Base-by-base conservation (phyloP, 2,329 filamentous ascomycete species). In the Furcasterigmium sp. region DNA sequence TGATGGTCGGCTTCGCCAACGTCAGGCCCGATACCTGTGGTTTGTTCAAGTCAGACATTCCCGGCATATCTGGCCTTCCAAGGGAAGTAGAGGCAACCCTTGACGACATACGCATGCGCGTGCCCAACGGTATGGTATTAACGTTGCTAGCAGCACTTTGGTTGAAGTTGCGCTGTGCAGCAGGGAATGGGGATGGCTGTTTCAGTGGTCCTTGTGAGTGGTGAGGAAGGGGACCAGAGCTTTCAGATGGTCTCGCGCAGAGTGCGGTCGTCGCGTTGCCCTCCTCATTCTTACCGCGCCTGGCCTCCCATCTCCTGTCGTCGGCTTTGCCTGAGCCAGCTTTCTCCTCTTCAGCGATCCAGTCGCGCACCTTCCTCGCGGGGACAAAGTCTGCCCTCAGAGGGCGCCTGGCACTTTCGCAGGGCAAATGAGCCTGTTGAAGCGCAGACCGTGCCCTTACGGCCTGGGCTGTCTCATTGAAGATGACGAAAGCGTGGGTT, bases 371-470 rank as follows among this genome's bases (percentile, higher is more conserved):
- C 50, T 81, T 79, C 20, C 88, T 81, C 15, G 85, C 77, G 0
- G 91, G 91, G 17, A 97, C 75, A 60, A 93, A 97, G 60, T 98
- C 93, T 4, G 88, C 87, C 78, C 85, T 94, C 1, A 97, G 73
- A 1, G 82, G 75, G 60, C 93, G 94, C 25, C 93, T 78, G 52
- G 84, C 87, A 46, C 84, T 81, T 65, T 97, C 91, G 90, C 80
- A 1, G 91, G 91, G 88, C 91, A 97, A 28, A 90, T 77, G 18
- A 76, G n/a, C 77, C 45, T 82, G 79, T 63, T 98, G 91, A 3
- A 97, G 70, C 3, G 78, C 76, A 9, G 80, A 76, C 39, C 91
- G 85, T 8, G 87, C 90, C 18, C 88, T 78, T 0, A 84, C 81
- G 4, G 93, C 93, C 4, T 85, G 83, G 3, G 82, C 70, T 9